Percentiles rank a stretch among this genome's conserved stretches.
Evolutionary conservation across 345 rosid species (phyloP).

Genomic region (Euphorbia lathyris): DNA sequence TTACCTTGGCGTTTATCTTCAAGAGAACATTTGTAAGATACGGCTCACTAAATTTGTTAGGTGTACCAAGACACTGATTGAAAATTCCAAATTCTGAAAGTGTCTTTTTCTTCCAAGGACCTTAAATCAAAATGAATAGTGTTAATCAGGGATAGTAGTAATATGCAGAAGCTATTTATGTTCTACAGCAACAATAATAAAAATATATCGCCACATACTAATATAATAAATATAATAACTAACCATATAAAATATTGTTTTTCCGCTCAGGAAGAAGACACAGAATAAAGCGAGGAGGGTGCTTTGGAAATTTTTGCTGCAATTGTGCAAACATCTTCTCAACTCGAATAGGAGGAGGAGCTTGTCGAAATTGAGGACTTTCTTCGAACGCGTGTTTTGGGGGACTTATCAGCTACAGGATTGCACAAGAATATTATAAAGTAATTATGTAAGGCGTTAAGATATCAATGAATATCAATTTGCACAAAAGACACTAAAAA

Average conservation of each 20-base stretch:
- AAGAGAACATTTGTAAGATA: conserved; percentile 28
- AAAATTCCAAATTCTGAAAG: conserved; percentile 29
- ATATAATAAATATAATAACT: conserved; percentile 1
- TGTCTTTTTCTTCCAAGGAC: conserved; percentile 29
- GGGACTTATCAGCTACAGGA: conserved; percentile 14
- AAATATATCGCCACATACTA: not conserved
- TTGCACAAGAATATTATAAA: not conserved
- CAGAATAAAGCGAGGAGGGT: conserved; percentile 21
- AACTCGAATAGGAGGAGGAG: conserved; percentile 24
- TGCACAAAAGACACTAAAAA: not conserved
- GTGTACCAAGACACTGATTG: conserved; percentile 22
- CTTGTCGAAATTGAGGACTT: conserved; percentile 17
- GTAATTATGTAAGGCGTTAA: not conserved
- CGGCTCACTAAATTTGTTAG: conserved; percentile 20
- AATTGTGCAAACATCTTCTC: conserved; percentile 30
- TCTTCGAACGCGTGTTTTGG: conserved; percentile 18
- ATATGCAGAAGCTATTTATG: not conserved
- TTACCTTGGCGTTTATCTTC: conserved; percentile 31
- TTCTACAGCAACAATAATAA: conserved; percentile 3
- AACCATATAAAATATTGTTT: conserved; percentile 30
- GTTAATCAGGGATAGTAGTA: not conserved
- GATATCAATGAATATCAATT: not conserved
- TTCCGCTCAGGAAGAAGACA: conserved; percentile 27
- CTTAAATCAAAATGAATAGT: not conserved
- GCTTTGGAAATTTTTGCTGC: conserved; percentile 12